phyloP scores from a whole-genome alignment of 805 yeast species.

The Ogataea paradorogensis region DNA sequence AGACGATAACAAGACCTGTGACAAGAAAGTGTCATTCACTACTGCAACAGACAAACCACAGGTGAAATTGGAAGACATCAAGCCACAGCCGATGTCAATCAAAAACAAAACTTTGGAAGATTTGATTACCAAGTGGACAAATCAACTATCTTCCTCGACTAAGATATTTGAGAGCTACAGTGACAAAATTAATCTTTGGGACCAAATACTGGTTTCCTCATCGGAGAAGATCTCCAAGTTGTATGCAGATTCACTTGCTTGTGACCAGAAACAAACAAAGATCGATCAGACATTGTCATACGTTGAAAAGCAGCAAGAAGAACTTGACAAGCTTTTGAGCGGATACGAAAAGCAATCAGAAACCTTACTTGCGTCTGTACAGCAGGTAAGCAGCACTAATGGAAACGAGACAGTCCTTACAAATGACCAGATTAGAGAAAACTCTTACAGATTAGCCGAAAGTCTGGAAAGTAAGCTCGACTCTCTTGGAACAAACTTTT shows the following conservation, averaged over 20 bases:
- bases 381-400: conserved; percentile 21
- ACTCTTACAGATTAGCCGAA: conserved; percentile 86
- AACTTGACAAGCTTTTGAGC: conserved; percentile 75
- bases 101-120: conserved; percentile 93
- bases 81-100: conserved; percentile 69
- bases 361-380: conserved; percentile 38
- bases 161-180: conserved; percentile 75
- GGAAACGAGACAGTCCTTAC: conserved; percentile 38
- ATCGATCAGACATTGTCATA: conserved; percentile 85
- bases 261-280: conserved; percentile 80
- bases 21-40: conserved; percentile 28
- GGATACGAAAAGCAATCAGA: conserved; percentile 79
- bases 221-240: conserved; percentile 80
- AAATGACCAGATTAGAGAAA: conserved; percentile 83
- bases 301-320: conserved; percentile 90
- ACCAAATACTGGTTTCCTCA: conserved; percentile 73
- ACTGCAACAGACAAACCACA: conserved; percentile 29
- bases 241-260: conserved; percentile 72
- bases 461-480: conserved; percentile 78
- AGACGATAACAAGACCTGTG: background rate
- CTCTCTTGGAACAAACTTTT: conserved; percentile 68
- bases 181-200: conserved; percentile 79
- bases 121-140: conserved; percentile 88
- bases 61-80: conserved; percentile 50
- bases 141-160: conserved; percentile 71